Base-by-base conservation (phyloP, 805 yeast species). In the Clavispora vitiphila region DNA sequence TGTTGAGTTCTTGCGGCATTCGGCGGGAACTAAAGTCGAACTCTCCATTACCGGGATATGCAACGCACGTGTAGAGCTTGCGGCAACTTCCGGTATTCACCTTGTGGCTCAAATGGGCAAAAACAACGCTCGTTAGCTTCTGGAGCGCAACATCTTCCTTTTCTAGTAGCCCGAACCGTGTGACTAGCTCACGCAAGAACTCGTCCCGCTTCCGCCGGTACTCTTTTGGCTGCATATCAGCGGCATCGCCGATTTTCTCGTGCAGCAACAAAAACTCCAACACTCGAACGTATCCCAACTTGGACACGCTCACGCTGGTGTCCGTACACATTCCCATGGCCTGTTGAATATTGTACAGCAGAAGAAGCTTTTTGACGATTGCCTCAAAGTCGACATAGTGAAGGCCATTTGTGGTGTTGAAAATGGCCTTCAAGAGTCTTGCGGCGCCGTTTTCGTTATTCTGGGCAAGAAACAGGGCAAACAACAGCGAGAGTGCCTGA, bases 401-500 rank as follows among this genome's bases (percentile, higher is more conserved):
- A 5, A 65, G 38, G 1, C 69, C 69, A 15, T 52, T 51, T 34
- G 50, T 48, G 5, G 67, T 53, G 10, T 56, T 52, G 40, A 62
- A 50, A 8, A 69, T 64, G 8, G 59, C 48, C 42, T 54, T 57
- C 15, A 63, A 49, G 21, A 66, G 48, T 39, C 50, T 55, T 31
- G 62, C 62, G 0, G 69, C 58, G 5, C 60, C 65, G 2, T 40
- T 46, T 25, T 57, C 62, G 34, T 58, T 56, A 34, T 57, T 54
- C 39, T 56, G 62, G 11, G 30, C 21, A 27, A 64, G 41, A 36
- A 67, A 66, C 6, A 61, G 50, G 15, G 52, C 47, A 36, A 68
- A 61, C 23, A 69, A 49, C 46, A 58, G 59, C 4, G 69, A 57
- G 6, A 68, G 46, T 2, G 69, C 57, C 51, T 57, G 58, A 19